phyloP scores from a whole-genome alignment of 192 early-diverging fungal genomes.

The Rhizoclosmatium globosum region DNA sequence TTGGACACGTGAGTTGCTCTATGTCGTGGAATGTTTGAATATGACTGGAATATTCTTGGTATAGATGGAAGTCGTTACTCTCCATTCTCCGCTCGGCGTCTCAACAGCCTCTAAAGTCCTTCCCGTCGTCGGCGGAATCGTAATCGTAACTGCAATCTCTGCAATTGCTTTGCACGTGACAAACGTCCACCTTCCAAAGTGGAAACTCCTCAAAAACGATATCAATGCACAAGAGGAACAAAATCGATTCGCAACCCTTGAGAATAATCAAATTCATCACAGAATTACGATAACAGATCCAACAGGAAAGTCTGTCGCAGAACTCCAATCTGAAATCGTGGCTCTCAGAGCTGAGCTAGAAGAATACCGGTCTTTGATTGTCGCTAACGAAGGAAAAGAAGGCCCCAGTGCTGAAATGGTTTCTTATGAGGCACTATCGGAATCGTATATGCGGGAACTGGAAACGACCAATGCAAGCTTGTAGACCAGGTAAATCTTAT shows the following conservation, averaged over 20 bases:
- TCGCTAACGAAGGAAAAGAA: too few species aligned
- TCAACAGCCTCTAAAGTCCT: background rate
- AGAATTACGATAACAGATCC: too few species aligned
- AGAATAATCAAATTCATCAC: too few species aligned
- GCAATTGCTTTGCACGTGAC: slow-evolving; percentile 19
- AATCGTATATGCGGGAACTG: too few species aligned
- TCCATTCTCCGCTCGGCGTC: background rate
- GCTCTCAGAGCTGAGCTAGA: background rate
- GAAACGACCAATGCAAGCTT: too few species aligned
- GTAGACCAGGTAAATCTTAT: too few species aligned
- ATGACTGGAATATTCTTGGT: too few species aligned
- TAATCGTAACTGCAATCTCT: background rate
- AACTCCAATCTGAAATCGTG: background rate
- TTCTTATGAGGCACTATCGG: too few species aligned
- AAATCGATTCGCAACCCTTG: too few species aligned
- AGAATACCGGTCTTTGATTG: background rate
- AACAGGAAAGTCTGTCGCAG: background rate
- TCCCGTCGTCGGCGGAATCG: background rate
- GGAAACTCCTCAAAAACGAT: too few species aligned
- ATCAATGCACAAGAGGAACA: too few species aligned
- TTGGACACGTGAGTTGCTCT: background rate
- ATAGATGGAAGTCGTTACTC: background rate
- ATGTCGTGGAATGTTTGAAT: background rate
- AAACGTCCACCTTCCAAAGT: background rate
- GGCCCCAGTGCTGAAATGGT: too few species aligned